Percentiles rank a stretch among this genome's conserved stretches.
Evolutionary conservation across 805 yeast genomes (phyloP).

Genomic region (Wickerhamomyces rabaulensis): DNA sequence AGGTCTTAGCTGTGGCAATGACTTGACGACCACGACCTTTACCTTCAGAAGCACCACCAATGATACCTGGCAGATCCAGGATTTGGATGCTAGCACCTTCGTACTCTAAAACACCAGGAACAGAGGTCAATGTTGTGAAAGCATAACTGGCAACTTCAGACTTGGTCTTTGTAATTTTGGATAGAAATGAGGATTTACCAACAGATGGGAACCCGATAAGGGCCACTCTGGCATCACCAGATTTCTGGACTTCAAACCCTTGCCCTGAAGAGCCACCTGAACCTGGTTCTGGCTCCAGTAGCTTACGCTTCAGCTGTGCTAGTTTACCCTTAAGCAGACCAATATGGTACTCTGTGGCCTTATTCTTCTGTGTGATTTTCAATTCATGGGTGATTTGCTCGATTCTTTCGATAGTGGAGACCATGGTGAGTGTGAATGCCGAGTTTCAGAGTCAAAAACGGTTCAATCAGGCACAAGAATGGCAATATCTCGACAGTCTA

Average conservation of each 20-base stretch:
- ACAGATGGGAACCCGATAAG: conserved; percentile 97
- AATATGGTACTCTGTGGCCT: conserved; percentile 95
- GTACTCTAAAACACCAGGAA: conserved; percentile 91
- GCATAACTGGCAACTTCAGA: conserved; percentile 94
- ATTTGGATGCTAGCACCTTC: conserved; percentile 97
- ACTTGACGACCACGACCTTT: conserved; percentile 98
- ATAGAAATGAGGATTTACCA: conserved; percentile 87
- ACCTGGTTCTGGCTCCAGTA: conserved; percentile 81
- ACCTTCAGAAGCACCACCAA: conserved; percentile 94
- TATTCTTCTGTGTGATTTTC: conserved; percentile 92
- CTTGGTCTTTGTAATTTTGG: conserved; percentile 87
- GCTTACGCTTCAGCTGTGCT: conserved; percentile 87
- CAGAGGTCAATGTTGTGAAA: conserved; percentile 93
- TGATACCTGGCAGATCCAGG: conserved; percentile 96
- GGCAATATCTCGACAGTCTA: not conserved
- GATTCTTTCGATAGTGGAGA: conserved; percentile 53
- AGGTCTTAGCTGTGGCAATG: conserved; percentile 91
- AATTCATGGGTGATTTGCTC: conserved; percentile 81
- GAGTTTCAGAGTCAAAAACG: not conserved
- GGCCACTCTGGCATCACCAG: conserved; percentile 95
- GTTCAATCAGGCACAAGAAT: not conserved
- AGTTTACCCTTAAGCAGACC: conserved; percentile 92
- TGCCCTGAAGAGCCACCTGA: conserved; percentile 62
- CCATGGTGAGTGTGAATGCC: conserved; percentile 2
- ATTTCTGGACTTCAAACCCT: conserved; percentile 91